Conservation (phyloP, 306 rosid genomes). For the Dicorynia guianensis region DNA sequence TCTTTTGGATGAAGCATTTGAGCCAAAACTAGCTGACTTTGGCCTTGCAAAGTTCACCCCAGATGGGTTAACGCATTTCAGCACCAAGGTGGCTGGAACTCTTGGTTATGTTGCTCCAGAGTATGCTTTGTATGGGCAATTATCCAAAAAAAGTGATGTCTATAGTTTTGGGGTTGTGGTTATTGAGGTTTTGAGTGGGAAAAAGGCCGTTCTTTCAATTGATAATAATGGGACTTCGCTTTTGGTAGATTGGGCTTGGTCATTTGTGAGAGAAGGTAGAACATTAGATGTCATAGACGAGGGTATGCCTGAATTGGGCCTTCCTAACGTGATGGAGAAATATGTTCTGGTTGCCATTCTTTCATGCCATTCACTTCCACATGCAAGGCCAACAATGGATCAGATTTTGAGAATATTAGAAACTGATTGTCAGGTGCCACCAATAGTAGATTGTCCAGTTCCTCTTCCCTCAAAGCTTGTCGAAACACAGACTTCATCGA, state of each 20-base stretch:
- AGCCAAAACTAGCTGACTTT: conserved; percentile 89
- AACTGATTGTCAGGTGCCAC: conserved; percentile 73
- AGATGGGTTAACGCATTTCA: conserved; percentile 90
- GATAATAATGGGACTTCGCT: conserved; percentile 53
- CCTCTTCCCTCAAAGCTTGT: conserved; percentile 41
- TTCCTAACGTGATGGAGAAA: conserved; percentile 76
- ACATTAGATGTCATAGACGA: conserved; percentile 82
- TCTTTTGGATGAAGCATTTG: conserved; percentile 82
- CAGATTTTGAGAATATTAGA: conserved; percentile 94
- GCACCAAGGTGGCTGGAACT: conserved; percentile 96
- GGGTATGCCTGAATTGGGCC: conserved; percentile 72
- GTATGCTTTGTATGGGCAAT: conserved; percentile 92
- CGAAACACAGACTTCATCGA: too few species aligned
- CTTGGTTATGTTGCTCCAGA: conserved; percentile 99
- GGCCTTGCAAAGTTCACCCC: conserved; percentile 93
- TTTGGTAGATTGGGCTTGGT: conserved; percentile 95
- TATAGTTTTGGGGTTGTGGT: conserved; percentile 88
- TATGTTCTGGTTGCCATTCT: conserved; percentile 81
- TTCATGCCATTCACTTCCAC: conserved; percentile 89
- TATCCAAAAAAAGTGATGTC: conserved; percentile 91
- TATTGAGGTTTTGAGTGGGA: conserved; percentile 95
- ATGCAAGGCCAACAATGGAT: conserved; percentile 98
- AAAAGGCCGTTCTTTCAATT: conserved; percentile 66
- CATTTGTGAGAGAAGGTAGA: conserved; percentile 70
- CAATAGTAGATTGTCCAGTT: conserved; percentile 81